These are phyloP conservation scores for Setaria viridis DNA, from an alignment of 202 grass and related monocot genomes.

Conservation along the genomic window DNA sequence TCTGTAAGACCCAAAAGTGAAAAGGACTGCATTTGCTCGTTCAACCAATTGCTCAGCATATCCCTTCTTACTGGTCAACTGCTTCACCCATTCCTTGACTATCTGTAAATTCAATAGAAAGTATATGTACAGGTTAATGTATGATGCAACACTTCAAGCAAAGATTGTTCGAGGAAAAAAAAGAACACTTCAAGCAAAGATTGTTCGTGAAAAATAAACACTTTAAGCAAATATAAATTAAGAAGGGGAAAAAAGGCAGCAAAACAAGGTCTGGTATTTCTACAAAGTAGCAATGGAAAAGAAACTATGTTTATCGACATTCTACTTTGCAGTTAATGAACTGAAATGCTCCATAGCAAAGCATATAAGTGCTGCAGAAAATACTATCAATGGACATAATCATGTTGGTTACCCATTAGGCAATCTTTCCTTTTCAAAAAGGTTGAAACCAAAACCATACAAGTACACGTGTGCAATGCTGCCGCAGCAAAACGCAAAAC, in stretches of 20 bases:
- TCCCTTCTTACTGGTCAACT: conserved; percentile 78
- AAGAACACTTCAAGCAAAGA: neutral
- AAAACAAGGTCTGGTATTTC: neutral
- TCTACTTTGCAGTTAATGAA: conserved; percentile 1
- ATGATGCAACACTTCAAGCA: conserved; percentile 12
- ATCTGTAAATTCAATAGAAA: conserved; percentile 67
- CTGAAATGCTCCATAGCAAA: conserved; percentile 4
- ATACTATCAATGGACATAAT: neutral
- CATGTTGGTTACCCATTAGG: neutral
- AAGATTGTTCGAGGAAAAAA: neutral
- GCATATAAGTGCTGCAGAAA: conserved; percentile 4
- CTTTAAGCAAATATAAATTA: neutral
- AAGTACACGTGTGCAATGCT: neutral
- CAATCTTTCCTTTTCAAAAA: neutral
- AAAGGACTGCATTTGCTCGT: conserved; percentile 87
- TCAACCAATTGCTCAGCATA: conserved; percentile 80
- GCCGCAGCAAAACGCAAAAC: neutral
- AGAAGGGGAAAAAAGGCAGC: neutral
- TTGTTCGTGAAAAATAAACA: neutral
- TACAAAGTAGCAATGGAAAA: neutral
- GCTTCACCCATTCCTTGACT: conserved; percentile 86
- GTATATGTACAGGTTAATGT: neutral
- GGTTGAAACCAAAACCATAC: neutral
- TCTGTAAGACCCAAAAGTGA: conserved; percentile 94
- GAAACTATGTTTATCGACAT: neutral